A percentile compares a stretch with the other conserved stretches of the same genome.
These are phyloP conservation scores for Stachybotrys chartarum DNA, from an alignment of 2,329 filamentous ascomycete genomes.

Conservation along the genomic window DNA sequence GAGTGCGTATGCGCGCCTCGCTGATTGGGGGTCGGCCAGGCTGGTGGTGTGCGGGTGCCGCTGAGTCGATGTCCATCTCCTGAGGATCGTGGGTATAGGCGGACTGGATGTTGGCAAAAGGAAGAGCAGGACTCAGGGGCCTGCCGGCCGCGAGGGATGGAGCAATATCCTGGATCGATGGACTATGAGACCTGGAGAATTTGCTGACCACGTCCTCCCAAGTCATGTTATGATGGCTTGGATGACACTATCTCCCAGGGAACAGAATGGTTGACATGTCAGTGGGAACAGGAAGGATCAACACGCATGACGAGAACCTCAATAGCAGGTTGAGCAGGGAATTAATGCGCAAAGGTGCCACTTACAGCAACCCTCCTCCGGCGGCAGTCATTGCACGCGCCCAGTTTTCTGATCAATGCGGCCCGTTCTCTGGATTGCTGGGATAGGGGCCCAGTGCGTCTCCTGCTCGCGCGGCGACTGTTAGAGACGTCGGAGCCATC, in stretches of 20 bases:
- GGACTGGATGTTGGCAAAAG: slow-evolving; percentile 25
- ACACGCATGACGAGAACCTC: neutral
- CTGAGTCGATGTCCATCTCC: slow-evolving; percentile 49
- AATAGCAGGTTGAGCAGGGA: neutral
- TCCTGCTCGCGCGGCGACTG: slow-evolving; percentile 47
- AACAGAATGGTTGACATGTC: slow-evolving; percentile 10
- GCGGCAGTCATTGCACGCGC: slow-evolving; percentile 49
- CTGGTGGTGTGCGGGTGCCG: slow-evolving; percentile 20
- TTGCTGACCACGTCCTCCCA: slow-evolving; percentile 52
- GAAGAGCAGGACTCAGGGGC: slow-evolving; percentile 38
- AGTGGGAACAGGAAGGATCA: slow-evolving; percentile 3
- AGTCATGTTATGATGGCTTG: slow-evolving; percentile 52
- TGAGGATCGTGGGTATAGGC: slow-evolving; percentile 38
- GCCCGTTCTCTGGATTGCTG: slow-evolving; percentile 52
- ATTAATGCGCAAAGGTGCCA: slow-evolving; percentile 11
- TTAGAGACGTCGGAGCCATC: slow-evolving; percentile 48
- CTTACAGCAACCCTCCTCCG: slow-evolving; percentile 52
- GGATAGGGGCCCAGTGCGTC: slow-evolving; percentile 52
- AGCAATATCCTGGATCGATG: slow-evolving; percentile 41
- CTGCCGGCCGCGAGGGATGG: slow-evolving; percentile 32
- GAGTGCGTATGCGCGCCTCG: slow-evolving; percentile 47
- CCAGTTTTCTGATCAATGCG: slow-evolving; percentile 51
- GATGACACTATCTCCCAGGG: slow-evolving; percentile 40
- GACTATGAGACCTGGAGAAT: slow-evolving; percentile 45
- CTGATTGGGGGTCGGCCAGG: slow-evolving; percentile 31